phyloP scores from a whole-genome alignment of 371 early-diverging fungal genomes.

The Mucor piriformis region DNA sequence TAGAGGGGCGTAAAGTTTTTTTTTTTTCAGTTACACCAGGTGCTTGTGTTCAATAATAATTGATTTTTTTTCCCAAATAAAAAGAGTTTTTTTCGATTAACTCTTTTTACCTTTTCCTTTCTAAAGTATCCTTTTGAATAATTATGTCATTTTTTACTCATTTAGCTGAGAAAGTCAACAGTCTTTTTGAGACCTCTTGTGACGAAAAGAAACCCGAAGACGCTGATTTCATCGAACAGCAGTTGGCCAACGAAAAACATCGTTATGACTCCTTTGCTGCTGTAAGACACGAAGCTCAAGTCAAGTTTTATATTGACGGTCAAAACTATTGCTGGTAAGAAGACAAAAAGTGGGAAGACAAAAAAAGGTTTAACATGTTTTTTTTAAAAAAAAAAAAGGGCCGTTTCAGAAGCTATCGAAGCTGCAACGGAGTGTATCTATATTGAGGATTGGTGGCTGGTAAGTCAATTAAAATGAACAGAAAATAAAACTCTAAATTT shows the following conservation, averaged over 20 bases:
- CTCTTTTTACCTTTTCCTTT: slow-evolving; percentile 13
- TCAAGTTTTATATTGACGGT: slow-evolving; percentile 82
- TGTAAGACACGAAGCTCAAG: slow-evolving; percentile 66
- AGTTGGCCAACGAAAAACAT: slow-evolving; percentile 49
- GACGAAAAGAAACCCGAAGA: slow-evolving; percentile 25
- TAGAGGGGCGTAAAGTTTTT: neutral
- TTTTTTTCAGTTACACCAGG: slow-evolving; percentile 10
- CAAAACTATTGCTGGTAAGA: slow-evolving; percentile 66
- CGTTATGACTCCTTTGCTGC: slow-evolving; percentile 85
- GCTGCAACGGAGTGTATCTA: slow-evolving; percentile 77
- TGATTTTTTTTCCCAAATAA: neutral
- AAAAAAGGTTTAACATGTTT: neutral
- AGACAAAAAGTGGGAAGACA: neutral
- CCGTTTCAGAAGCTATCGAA: slow-evolving; percentile 78
- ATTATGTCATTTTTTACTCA: slow-evolving; percentile 38
- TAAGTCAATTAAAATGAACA: slow-evolving; percentile 25
- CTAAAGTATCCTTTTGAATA: neutral
- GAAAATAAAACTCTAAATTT: slow-evolving; percentile 3
- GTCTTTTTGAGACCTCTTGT: slow-evolving; percentile 17
- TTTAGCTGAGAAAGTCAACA: slow-evolving; percentile 29
- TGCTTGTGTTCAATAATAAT: slow-evolving; percentile 7
- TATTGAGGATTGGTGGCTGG: slow-evolving; percentile 95
- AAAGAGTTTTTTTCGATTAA: neutral
- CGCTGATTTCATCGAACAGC: slow-evolving; percentile 27
- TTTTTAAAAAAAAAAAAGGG: slow-evolving; percentile 36